These are phyloP conservation scores for Cocos nucifera DNA, from an alignment of 176 grass and related monocot genomes.

Conservation along the genomic window DNA sequence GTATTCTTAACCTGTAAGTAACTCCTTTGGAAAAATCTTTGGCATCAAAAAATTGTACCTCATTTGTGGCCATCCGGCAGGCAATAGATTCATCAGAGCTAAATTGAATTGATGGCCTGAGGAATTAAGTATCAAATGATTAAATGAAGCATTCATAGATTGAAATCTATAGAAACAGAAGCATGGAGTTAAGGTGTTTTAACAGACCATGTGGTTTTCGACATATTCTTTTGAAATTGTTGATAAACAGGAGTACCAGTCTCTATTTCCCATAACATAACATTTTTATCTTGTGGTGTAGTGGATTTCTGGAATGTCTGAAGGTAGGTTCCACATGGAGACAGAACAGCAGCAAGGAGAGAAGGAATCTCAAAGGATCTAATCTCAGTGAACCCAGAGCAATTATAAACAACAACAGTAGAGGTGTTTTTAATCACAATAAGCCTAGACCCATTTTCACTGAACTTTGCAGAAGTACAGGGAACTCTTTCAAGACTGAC, in stretches of 20 bases:
- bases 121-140: slow-evolving; percentile 34
- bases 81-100: slow-evolving; percentile 74
- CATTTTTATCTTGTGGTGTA: slow-evolving; percentile 80
- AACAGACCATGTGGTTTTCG: slow-evolving; percentile 69
- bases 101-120: slow-evolving; percentile 85
- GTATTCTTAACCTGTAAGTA: slow-evolving; percentile 53
- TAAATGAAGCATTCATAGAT: too few relatives aligned
- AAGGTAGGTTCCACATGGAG: slow-evolving; percentile 63
- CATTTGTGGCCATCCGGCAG: slow-evolving; percentile 76
- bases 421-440: slow-evolving; percentile 40
- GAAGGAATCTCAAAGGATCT: slow-evolving; percentile 66
- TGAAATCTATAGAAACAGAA: background rate
- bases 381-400: slow-evolving; percentile 36
- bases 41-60: slow-evolving; percentile 78
- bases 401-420: slow-evolving; percentile 57
- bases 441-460: slow-evolving; percentile 53
- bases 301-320: slow-evolving; percentile 86
- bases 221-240: slow-evolving; percentile 80
- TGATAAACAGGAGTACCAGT: slow-evolving; percentile 48
- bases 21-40: slow-evolving; percentile 78
- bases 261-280: slow-evolving; percentile 59
- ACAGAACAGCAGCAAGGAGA: slow-evolving; percentile 51
- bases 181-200: background rate
- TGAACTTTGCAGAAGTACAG: slow-evolving; percentile 51
- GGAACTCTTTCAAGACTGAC: slow-evolving; percentile 48